These are phyloP conservation scores for Triticum turgidum DNA, from an alignment of 176 grass and related monocot species.

Conservation along the genomic window DNA sequence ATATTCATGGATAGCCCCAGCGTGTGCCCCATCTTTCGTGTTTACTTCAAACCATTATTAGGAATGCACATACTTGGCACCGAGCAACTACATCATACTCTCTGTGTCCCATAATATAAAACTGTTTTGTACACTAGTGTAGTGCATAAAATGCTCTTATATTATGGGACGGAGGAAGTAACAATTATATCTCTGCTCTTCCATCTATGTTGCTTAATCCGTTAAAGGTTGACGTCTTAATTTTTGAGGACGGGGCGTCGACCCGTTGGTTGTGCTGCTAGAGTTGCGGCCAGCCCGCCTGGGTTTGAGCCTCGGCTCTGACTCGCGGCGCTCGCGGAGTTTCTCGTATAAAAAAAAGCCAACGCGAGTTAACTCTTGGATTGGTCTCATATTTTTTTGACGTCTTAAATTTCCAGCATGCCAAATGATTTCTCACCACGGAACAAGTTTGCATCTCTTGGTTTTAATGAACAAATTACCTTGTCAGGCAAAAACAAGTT, in stretches of 20 bases:
- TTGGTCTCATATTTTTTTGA: no score
- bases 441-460: not conserved
- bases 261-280: no score
- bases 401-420: not conserved
- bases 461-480: not conserved
- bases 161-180: no score
- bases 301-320: no score
- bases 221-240: not conserved
- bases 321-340: no score
- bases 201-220: not conserved
- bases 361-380: no score
- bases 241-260: not conserved
- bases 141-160: no score
- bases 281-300: no score
- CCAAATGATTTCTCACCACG: not conserved
- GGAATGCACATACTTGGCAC: not conserved
- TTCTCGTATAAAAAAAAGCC: no score
- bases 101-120: no score
- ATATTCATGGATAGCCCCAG: not conserved
- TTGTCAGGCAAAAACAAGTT: not conserved
- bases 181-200: not conserved
- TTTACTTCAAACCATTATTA: not conserved
- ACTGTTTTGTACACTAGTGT: no score
- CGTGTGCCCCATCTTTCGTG: not conserved
- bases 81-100: not conserved